phyloP scores from a whole-genome alignment of 768 basidiomycete species.

The Gyrodon lividus region DNA sequence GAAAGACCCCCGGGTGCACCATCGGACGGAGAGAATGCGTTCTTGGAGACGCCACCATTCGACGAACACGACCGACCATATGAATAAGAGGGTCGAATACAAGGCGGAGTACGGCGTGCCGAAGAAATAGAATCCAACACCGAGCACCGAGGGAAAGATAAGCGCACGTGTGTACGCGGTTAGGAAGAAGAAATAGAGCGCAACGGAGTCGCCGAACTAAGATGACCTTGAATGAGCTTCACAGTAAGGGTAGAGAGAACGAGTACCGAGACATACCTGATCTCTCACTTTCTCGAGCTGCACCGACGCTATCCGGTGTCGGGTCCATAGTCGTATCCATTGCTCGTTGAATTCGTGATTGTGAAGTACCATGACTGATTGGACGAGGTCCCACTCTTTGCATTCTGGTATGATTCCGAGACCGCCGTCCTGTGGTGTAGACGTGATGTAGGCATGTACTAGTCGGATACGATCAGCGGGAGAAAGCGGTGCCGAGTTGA shows the following conservation, averaged over 20 bases:
- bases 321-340: constrained; percentile 80
- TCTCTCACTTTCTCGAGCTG: constrained; percentile 70
- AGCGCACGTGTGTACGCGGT: constrained; percentile 81
- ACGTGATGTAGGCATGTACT: constrained; percentile 68
- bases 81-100: constrained; percentile 72
- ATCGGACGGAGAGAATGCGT: constrained; percentile 76
- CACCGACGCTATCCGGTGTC: constrained; percentile 57
- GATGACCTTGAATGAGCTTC: background rate
- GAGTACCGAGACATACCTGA: constrained; percentile 47
- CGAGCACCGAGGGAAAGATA: constrained; percentile 70
- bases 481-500: constrained; percentile 48
- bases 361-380: constrained; percentile 81
- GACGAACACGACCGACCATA: constrained; percentile 86
- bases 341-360: constrained; percentile 75
- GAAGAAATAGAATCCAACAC: constrained; percentile 67
- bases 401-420: constrained; percentile 76
- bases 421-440: constrained; percentile 73
- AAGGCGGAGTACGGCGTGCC: constrained; percentile 69
- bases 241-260: background rate
- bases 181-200: constrained; percentile 89
- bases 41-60: constrained; percentile 93
- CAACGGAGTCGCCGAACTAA: constrained; percentile 78
- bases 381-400: constrained; percentile 75
- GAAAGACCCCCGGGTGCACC: constrained; percentile 77
- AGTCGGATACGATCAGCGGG: constrained; percentile 83